phyloP scores from a whole-genome alignment of 1,139 yeast genomes.

The Lizanozyma gosingica region DNA sequence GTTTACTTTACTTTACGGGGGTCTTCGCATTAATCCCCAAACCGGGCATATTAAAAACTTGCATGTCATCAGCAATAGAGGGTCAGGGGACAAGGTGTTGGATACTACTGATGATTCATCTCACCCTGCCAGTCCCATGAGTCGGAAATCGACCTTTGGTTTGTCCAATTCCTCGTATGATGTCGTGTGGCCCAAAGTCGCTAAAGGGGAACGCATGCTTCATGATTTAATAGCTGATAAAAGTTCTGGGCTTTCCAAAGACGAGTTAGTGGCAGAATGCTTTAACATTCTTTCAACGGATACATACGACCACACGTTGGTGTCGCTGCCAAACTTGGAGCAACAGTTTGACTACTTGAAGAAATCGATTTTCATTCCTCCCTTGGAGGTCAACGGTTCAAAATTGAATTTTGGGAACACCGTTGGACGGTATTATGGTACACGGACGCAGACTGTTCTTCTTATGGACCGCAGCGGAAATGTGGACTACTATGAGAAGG shows the following conservation, averaged over 20 bases:
- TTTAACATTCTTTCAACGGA: slow-evolving; percentile 46
- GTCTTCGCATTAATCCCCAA: slow-evolving; percentile 19
- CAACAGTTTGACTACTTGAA: slow-evolving; percentile 36
- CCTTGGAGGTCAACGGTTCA: slow-evolving; percentile 20
- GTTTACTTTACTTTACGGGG: slow-evolving; percentile 74
- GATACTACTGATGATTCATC: slow-evolving; percentile 7
- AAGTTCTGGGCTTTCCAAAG: slow-evolving; percentile 16
- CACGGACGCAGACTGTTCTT: slow-evolving; percentile 81
- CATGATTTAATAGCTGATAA: slow-evolving; percentile 26
- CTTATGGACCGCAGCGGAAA: slow-evolving; percentile 43
- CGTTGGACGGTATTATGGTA: slow-evolving; percentile 63
- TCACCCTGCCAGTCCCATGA: slow-evolving; percentile 2
- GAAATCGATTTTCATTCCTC: slow-evolving; percentile 67
- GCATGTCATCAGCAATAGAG: slow-evolving; percentile 45
- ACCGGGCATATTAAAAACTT: slow-evolving; percentile 25
- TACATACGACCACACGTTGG: slow-evolving; percentile 22
- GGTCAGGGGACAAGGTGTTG: slow-evolving; percentile 26
- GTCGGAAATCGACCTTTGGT: slow-evolving; percentile 34
- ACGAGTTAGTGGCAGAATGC: slow-evolving; percentile 38
- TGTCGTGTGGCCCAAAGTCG: slow-evolving; percentile 70
- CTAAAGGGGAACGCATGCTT: slow-evolving; percentile 40
- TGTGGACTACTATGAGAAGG: slow-evolving; percentile 31
- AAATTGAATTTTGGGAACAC: slow-evolving; percentile 7
- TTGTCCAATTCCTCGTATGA: slow-evolving; percentile 55
- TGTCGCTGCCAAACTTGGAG: slow-evolving; percentile 18